These are phyloP conservation scores for Bonia amplexicaulis DNA, from an alignment of 176 grass and related monocot genomes.

Conservation along the genomic window DNA sequence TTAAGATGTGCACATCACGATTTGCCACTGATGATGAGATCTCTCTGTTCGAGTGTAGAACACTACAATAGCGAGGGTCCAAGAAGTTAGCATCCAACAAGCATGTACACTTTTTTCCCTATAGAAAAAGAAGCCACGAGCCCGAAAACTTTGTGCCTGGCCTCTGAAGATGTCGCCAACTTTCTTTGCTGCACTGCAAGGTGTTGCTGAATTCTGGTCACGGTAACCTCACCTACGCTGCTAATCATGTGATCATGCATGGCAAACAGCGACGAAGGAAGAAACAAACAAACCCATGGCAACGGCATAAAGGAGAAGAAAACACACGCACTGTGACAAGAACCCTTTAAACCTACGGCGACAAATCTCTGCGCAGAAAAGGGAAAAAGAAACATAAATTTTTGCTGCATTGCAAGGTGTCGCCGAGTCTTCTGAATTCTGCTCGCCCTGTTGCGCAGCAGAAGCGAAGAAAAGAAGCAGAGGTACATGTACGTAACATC, in stretches of 20 bases:
- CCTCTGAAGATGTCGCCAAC: slow-evolving; percentile 29
- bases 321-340: slow-evolving; percentile 26
- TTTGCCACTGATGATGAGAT: too few relatives aligned
- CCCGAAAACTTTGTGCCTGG: background rate
- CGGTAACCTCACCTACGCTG: background rate
- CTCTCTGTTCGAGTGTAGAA: background rate
- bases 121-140: background rate
- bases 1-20: too few relatives aligned
- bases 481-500: background rate
- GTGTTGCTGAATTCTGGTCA: background rate
- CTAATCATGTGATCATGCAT: background rate
- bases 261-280: background rate
- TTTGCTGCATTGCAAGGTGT: background rate
- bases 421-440: background rate
- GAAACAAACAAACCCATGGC: background rate
- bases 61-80: slow-evolving; percentile 21
- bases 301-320: slow-evolving; percentile 11
- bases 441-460: background rate
- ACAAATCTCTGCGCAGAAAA: slow-evolving; percentile 31
- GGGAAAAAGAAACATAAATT: background rate
- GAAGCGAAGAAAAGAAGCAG: background rate
- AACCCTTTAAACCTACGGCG: slow-evolving; percentile 32
- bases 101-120: background rate
- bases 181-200: background rate
- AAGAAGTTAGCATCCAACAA: slow-evolving; percentile 22